Evolutionary conservation across 768 basidiomycete species (phyloP).

Genomic region (Boletus patriciae): DNA sequence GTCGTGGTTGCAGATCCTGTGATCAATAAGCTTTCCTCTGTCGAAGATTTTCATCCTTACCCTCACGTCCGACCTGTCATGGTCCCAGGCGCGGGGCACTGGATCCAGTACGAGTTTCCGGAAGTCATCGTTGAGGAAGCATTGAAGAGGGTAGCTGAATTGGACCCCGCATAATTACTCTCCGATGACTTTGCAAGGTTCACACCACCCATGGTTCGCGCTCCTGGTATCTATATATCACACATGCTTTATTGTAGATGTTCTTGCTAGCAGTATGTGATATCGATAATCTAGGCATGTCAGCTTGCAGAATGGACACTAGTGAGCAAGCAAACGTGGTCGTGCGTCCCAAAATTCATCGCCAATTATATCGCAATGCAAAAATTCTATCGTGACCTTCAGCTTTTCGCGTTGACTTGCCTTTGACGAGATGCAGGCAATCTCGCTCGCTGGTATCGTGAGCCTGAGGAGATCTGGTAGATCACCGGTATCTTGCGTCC

Average conservation of each 20-base stretch:
- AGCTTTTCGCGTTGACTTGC: slow-evolving; percentile 37
- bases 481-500: background rate
- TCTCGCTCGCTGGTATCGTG: background rate
- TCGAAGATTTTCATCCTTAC: slow-evolving; percentile 16
- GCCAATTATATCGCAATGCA: slow-evolving; percentile 84
- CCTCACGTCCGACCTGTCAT: slow-evolving; percentile 9
- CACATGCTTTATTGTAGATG: too few species aligned
- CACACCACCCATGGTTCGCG: background rate
- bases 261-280: too few species aligned
- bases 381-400: slow-evolving; percentile 50
- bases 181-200: background rate
- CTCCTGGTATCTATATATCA: too few species aligned
- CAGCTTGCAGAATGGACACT: background rate
- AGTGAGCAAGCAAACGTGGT: slow-evolving; percentile 47
- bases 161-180: background rate
- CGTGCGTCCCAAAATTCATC: slow-evolving; percentile 76
- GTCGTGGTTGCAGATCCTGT: slow-evolving; percentile 20
- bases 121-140: slow-evolving; percentile 21
- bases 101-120: slow-evolving; percentile 29
- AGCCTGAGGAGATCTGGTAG: background rate
- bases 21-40: background rate
- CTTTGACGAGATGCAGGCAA: slow-evolving; percentile 18
- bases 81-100: slow-evolving; percentile 22
- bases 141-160: slow-evolving; percentile 13
- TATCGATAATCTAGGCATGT: background rate